phyloP scores from a whole-genome alignment of 441 rosid genomes.

The Corymbia citriodora region DNA sequence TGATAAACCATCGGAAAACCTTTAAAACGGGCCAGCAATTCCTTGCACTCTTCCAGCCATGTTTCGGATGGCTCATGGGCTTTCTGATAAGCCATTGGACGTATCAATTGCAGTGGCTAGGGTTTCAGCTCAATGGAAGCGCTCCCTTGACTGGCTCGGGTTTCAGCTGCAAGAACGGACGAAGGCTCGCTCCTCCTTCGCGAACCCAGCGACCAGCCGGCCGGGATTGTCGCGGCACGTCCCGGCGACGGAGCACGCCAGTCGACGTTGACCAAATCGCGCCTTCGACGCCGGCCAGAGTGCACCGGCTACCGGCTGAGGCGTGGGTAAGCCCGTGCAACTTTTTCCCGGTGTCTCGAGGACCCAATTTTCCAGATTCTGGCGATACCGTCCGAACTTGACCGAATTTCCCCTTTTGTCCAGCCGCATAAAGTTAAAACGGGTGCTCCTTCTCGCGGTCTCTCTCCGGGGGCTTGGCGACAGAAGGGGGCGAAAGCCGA shows the following conservation, averaged over 20 bases:
- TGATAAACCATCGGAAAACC: neutral
- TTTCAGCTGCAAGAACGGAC: neutral
- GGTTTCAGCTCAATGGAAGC: neutral
- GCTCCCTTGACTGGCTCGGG: neutral
- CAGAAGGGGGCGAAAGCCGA: neutral
- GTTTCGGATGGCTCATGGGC: neutral
- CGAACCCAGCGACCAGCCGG: neutral
- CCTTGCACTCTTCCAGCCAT: neutral
- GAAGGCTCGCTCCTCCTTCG: neutral
- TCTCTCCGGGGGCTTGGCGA: neutral
- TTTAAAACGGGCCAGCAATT: neutral
- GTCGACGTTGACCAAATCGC: neutral
- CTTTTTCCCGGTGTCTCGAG: too few relatives aligned
- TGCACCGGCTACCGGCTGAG: neutral
- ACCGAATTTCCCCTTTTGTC: neutral
- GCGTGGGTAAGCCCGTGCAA: neutral
- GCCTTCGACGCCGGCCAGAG: neutral
- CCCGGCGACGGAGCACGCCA: fast-evolving
- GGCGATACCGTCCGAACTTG: neutral
- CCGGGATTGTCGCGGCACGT: neutral
- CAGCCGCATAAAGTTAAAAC: neutral
- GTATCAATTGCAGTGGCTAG: neutral
- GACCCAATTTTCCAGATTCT: neutral
- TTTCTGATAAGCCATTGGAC: neutral
- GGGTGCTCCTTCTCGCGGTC: neutral